Base-by-base conservation (phyloP, 495 filamentous ascomycete genomes). In the Achaetomiella virescens region DNA sequence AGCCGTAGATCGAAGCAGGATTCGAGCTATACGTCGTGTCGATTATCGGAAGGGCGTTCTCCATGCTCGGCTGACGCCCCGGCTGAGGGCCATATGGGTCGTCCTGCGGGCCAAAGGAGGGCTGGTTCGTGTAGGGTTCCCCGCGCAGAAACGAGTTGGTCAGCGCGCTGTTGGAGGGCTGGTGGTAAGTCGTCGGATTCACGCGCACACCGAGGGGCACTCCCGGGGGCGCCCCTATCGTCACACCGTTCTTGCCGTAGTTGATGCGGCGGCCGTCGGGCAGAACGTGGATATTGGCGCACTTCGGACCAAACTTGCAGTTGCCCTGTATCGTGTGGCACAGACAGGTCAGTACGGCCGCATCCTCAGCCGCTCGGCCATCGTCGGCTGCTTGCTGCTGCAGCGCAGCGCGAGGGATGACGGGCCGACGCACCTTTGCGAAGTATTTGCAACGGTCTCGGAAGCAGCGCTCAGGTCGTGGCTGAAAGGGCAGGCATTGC, bases 301-400 rank as follows among this genome's bases (percentile, higher is more conserved):
- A 98, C 72, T 97, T 97, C 25, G 87, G 84, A 52, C 93, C 93
- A 70, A 97, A 98, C 71, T 98, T 98, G 84, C 93, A 98, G 73
- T 97, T 97, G 53, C 93, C 95, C 90, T 97, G 17, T 21, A 11
- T 57, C 65, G 46, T 17, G 57, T 59, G 51, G 55, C 61, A 66
- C 67, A 59, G 37, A 46, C 46, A 56, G 53, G 60, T 77, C 58
- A 77, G 73, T 57, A 63, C 58, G 35, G 52, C 60, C 3, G 22
- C 40, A 42, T 37, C 25, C 25, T 33, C 45, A 25, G 24, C 37
- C 17, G 15, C 20, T 59, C 59, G 36, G 44, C 45, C 54, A 57
- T n/a, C 37, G 38, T 20, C 46, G 54, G 47, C 46, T 43, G 18
- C 38, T 20, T 15, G 4, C 20, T 20, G 22, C 33, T 1, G 11